A percentile compares a stretch with the other conserved stretches of the same genome.
Evolutionary conservation across 108 stramenopile genomes (phyloP).

Genomic region (Halocafeteria seosinensis): DNA sequence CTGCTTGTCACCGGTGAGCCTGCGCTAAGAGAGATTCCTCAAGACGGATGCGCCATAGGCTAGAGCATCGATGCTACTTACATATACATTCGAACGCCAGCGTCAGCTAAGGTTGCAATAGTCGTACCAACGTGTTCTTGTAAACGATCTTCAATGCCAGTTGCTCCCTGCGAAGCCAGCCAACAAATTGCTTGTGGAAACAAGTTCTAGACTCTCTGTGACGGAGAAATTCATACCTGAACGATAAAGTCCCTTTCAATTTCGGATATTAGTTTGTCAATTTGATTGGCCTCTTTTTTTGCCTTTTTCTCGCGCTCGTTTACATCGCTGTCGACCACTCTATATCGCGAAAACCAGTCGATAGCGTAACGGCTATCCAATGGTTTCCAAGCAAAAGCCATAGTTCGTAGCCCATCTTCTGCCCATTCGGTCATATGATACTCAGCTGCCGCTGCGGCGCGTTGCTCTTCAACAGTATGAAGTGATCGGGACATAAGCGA

Average conservation of each 20-base stretch:
- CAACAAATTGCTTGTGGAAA: background rate
- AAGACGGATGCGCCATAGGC: too few species aligned
- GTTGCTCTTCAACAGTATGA: too few species aligned
- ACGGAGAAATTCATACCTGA: background rate
- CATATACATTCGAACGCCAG: too few species aligned
- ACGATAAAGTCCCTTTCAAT: constrained; percentile 20
- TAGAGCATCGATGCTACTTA: too few species aligned
- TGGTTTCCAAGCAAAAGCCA: background rate
- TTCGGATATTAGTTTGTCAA: constrained; percentile 14
- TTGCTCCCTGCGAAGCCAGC: background rate
- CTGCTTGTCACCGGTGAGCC: constrained; percentile 1
- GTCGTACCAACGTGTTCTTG: background rate
- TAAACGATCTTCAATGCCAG: background rate
- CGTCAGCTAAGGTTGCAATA: background rate
- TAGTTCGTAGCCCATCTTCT: background rate
- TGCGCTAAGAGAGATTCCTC: background rate
- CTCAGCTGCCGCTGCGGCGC: background rate
- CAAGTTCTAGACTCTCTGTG: background rate
- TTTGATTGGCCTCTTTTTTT: background rate
- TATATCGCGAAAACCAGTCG: background rate
- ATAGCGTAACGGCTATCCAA: background rate
- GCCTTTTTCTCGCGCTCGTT: background rate
- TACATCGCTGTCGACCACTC: background rate
- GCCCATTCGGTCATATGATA: background rate
- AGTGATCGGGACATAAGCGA: background rate